Base-by-base conservation (phyloP, 1,284 basidiomycete species). In the Rhizopogon hawkerae region DNA sequence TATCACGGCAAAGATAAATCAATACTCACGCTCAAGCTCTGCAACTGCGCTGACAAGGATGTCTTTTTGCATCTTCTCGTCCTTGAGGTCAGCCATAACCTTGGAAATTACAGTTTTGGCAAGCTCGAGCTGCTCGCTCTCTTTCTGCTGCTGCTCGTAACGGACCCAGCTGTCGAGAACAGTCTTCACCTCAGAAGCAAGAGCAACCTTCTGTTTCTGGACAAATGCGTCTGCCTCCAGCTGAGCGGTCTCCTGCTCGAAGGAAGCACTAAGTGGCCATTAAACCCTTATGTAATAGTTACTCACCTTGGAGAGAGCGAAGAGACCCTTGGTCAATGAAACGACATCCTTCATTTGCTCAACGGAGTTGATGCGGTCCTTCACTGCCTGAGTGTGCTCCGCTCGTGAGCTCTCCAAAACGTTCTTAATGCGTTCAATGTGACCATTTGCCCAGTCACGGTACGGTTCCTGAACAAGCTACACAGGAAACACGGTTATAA, bases 141-240 rank as follows among this genome's bases (percentile, higher is more conserved):
- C 94, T 75, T 96, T 92, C 67, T 85, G 78, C 70, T 94, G 91
- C 66, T 96, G 93, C 77, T 98, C 95, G 72, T 83, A 94, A 65
- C 95, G 89, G 54, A 95, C 94, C 94, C 95, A 98, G 67, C 88
- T 90, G 78, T 98, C 96, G 53, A 98, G 82, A 35, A 98, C 94
- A 35, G 84, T 61, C 77, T 98, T 98, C 68, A 97, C 77, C 75
- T 98, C 96, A 46, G 85, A 58, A 35, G 93, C 85, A 60, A 98
- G 74, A 45, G 80, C 83, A 57, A 88, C 85, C 72, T 91, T 89
- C 76, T 98, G 95, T 63, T 83, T 79, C 66, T 94, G 87, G 54
- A 89, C 83, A 62, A 98, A 98, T 53, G 89, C 85, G 63, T 91
- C 85, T 60, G 88, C 78, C 74, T 98, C 95, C 60, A 95, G 77